Percentiles rank a stretch among this genome's conserved stretches.
Evolutionary conservation across 768 basidiomycete genomes (phyloP).

Genomic region (Sarcodon sp.): DNA sequence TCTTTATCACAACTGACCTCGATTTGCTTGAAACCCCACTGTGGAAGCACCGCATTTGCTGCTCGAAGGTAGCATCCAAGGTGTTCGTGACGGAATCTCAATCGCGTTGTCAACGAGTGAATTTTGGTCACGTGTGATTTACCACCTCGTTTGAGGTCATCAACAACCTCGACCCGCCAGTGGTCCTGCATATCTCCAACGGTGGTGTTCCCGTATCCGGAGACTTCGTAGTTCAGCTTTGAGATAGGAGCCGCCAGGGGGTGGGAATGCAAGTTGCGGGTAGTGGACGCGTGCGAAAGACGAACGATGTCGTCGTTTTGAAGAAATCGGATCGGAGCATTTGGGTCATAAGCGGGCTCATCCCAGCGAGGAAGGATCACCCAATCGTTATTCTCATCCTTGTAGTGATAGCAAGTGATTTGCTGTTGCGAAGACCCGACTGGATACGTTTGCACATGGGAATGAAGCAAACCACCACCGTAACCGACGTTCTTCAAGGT

Average conservation of each 20-base stretch:
- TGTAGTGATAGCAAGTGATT: slow-evolving; percentile 99
- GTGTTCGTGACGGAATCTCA: slow-evolving; percentile 69
- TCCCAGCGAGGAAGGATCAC: slow-evolving; percentile 72
- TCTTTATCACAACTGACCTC: slow-evolving; percentile 92
- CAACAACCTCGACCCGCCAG: slow-evolving; percentile 90
- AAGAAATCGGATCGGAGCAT: slow-evolving; percentile 59
- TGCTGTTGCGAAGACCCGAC: slow-evolving; percentile 90
- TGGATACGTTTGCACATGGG: slow-evolving; percentile 93
- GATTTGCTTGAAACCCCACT: slow-evolving; percentile 99
- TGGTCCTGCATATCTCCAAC: slow-evolving; percentile 83
- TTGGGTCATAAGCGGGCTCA: slow-evolving; percentile 48
- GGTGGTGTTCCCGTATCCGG: slow-evolving; percentile 86
- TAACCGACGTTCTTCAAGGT: slow-evolving; percentile 97
- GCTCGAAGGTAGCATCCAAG: slow-evolving; percentile 86
- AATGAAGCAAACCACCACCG: slow-evolving; percentile 93
- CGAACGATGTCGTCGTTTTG: slow-evolving; percentile 69
- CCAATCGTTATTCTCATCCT: slow-evolving; percentile 97
- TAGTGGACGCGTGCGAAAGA: slow-evolving; percentile 71
- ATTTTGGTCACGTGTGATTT: slow-evolving; percentile 50
- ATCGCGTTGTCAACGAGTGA: slow-evolving; percentile 81
- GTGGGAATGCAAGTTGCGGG: slow-evolving; percentile 90
- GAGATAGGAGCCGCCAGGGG: slow-evolving; percentile 76
- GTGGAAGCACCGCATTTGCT: slow-evolving; percentile 78
- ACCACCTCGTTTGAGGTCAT: slow-evolving; percentile 64
- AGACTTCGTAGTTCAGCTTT: slow-evolving; percentile 84